Evolutionary conservation across 371 early-diverging fungal species (phyloP).

Genomic region (Batrachochytrium dendrobatidis): DNA sequence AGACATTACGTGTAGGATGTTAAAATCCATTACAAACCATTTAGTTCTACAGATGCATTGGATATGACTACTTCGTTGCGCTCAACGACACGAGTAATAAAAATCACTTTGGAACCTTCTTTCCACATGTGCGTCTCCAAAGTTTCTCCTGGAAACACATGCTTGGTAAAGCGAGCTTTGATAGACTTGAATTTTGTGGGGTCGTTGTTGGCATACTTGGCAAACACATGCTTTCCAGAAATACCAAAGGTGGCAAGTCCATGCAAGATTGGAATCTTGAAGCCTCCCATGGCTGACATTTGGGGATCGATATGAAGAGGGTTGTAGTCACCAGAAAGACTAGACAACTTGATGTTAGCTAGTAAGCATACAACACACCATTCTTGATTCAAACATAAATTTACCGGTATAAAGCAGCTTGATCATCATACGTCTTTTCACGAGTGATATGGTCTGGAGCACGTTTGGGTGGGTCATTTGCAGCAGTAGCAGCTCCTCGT

Average conservation of each 20-base stretch:
- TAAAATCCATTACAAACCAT: constrained; percentile 5
- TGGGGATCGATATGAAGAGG: constrained; percentile 93
- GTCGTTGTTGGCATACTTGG: constrained; percentile 62
- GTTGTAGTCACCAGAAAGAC: constrained; percentile 39
- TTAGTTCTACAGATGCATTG: constrained; percentile 79
- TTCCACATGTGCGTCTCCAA: constrained; percentile 93
- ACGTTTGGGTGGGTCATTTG: constrained; percentile 67
- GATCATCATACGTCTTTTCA: constrained; percentile 82
- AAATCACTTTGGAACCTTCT: constrained; percentile 79
- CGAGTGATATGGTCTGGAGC: constrained; percentile 71
- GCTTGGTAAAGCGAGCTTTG: constrained; percentile 84
- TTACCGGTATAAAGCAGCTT: constrained; percentile 94
- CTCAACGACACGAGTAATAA: constrained; percentile 87
- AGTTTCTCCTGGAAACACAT: constrained; percentile 96
- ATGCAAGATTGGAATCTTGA: constrained; percentile 92
- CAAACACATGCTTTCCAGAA: constrained; percentile 80
- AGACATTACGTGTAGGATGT: not conserved
- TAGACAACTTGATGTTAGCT: too few relatives aligned
- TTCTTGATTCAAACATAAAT: constrained; percentile 25
- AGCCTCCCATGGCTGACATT: constrained; percentile 91
- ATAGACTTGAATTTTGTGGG: constrained; percentile 67
- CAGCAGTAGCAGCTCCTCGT: constrained; percentile 73
- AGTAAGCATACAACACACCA: not conserved
- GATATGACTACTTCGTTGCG: constrained; percentile 76
- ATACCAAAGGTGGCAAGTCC: constrained; percentile 90